These are phyloP conservation scores for Trypanosoma cruzi DNA, from an alignment of 208 protist species.

Conservation along the genomic window DNA sequence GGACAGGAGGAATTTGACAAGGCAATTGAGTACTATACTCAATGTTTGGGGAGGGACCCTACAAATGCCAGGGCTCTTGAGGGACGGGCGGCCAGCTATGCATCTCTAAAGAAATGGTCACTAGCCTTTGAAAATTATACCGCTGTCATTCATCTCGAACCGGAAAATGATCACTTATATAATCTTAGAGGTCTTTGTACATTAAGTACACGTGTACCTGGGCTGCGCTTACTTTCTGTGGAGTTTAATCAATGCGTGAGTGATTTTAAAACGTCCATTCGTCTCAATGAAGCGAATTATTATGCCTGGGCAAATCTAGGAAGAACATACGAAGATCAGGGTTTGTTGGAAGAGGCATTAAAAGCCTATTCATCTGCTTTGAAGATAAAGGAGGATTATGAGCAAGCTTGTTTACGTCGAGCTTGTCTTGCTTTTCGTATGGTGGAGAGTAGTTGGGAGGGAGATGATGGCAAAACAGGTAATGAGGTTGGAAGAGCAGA, in stretches of 20 bases:
- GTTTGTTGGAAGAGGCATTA: slow-evolving; percentile 65
- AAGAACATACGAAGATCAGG: slow-evolving; percentile 72
- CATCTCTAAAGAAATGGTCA: slow-evolving; percentile 51
- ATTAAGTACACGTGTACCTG: slow-evolving; percentile 68
- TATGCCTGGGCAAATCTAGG: slow-evolving; percentile 92
- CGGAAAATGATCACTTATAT: slow-evolving; percentile 91
- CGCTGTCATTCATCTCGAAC: slow-evolving; percentile 81
- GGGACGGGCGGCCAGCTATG: slow-evolving; percentile 72
- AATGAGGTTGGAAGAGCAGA: slow-evolving; percentile 3
- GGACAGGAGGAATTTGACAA: slow-evolving; percentile 58
- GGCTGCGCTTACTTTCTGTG: slow-evolving; percentile 59
- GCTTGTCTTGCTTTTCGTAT: slow-evolving; percentile 66
- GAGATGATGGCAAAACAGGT: neutral
- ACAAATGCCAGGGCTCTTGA: slow-evolving; percentile 65
- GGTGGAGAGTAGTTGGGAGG: slow-evolving; percentile 29
- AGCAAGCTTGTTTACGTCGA: slow-evolving; percentile 73
- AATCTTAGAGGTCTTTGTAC: slow-evolving; percentile 92
- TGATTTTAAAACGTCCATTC: slow-evolving; percentile 86
- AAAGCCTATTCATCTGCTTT: slow-evolving; percentile 76
- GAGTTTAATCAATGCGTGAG: slow-evolving; percentile 75
- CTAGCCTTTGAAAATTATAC: slow-evolving; percentile 91
- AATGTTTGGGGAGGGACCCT: slow-evolving; percentile 74
- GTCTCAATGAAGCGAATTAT: slow-evolving; percentile 93
- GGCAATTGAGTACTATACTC: slow-evolving; percentile 79
- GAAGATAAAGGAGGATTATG: slow-evolving; percentile 74